Percentiles rank a stretch among this genome's conserved stretches.
These are phyloP conservation scores for Medicago ruthenica DNA, from an alignment of 306 rosid genomes.

Conservation along the genomic window DNA sequence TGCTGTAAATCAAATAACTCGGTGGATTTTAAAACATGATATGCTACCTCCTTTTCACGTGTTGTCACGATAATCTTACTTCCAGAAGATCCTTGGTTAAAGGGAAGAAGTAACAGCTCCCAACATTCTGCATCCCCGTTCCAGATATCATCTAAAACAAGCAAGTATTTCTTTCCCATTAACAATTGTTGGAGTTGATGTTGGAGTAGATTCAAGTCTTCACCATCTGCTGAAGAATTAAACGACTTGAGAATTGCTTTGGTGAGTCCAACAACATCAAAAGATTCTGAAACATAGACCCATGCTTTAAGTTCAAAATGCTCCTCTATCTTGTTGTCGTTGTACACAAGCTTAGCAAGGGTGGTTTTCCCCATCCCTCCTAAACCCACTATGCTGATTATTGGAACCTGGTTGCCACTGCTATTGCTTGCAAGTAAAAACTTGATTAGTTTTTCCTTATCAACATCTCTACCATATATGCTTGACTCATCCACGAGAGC, in stretches of 20 bases:
- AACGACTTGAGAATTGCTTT: background rate
- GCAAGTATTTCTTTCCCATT: background rate
- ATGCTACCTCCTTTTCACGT: background rate
- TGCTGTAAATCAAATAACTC: background rate
- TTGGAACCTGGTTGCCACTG: background rate
- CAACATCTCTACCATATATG: slow-evolving; percentile 26
- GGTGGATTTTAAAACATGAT: background rate
- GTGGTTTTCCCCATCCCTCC: slow-evolving; percentile 38
- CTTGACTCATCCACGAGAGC: slow-evolving; percentile 7
- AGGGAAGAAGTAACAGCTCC: background rate
- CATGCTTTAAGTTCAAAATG: slow-evolving; percentile 9
- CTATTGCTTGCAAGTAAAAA: background rate
- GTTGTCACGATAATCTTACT: slow-evolving; percentile 22
- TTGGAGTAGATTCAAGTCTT: background rate
- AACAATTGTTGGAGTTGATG: background rate
- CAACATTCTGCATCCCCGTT: background rate
- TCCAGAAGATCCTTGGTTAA: slow-evolving; percentile 3
- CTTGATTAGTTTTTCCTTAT: background rate
- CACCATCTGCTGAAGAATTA: background rate
- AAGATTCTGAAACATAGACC: slow-evolving; percentile 2
- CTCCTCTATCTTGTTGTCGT: background rate
- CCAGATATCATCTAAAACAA: background rate
- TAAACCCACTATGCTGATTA: background rate
- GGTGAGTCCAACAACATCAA: slow-evolving; percentile 18
- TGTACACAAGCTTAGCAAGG: slow-evolving; percentile 27